Evolutionary conservation across 495 filamentous ascomycete genomes (phyloP), one percentile per base, ranked within the genome.

Genomic region (Pseudotulostoma volvatum): DNA sequence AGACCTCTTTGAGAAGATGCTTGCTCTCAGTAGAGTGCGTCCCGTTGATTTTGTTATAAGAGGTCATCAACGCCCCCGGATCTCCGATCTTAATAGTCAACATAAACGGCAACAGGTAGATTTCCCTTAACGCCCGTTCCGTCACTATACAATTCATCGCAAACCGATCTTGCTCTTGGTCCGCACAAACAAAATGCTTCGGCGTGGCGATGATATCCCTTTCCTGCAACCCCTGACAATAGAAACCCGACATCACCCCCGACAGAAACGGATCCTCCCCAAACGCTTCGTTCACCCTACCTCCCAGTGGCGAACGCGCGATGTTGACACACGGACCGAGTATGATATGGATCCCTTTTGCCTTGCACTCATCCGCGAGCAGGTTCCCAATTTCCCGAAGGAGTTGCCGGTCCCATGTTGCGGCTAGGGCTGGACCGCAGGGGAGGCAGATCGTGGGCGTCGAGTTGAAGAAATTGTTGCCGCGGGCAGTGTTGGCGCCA

Each of bases 21-120:
- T 58, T 53, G 45, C 77, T 73, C 54, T 77, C 75, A 42, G 67
- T 71, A 13, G 71, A 72, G 50, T 79, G 79, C 8, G 60, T 60
- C 9, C 80, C 81, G 49, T 85, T 84, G 21, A 86, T 60, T 41
- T 73, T 71, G 40, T 84, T 84, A 49, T 84, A 86, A 13, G 71
- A 67, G 11, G 75, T 80, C 81, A 86, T 86, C 20, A 84, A 57
- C 2, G 73, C 71, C 11, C 67, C 67, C 0, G 79, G 79, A 17
- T 67, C 55, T 2, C 68, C 53, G 41, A 79, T 73, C 9, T 71
- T 54, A 14, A 78, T 63, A 3, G 71, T 77, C 43, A 84, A 66
- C 54, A 82, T 75, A 49, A 84, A 86, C 0, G 81, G 76, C 39
- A 74, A 57, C 3, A 77, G 60, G 45, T 85, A 84, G 14, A 85